Evolutionary conservation across 345 rosid species (phyloP), one percentile per base, ranked within the genome.

Genomic region (Salix suchowensis): DNA sequence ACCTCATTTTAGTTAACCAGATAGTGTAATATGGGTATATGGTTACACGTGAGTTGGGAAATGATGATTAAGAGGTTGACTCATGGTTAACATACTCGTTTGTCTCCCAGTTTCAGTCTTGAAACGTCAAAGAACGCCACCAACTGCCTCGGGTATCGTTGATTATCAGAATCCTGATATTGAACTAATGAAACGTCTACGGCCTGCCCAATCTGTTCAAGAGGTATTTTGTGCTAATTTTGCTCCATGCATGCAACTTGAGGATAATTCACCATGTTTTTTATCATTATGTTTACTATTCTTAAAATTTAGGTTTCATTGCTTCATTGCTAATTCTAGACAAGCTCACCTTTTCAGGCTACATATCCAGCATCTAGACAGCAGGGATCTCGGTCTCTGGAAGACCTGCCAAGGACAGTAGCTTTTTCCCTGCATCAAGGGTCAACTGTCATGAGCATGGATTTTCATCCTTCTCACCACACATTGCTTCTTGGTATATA

Each of bases 141-240:
- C 93, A 79, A 70, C 92, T 42, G 80, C 81, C 37, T 85, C 94
- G 1, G 88, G 89, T 52, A 85, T 92, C 84, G 87, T 89, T 83
- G 98, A 95, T 82, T 96, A 93, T 84, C 99, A 88, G 77, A 87
- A 68, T 81, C 77, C 91, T 50, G 98, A 96, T 24, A 97, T 88
- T 70, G 99, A 93, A 74, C 88, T 90, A 74, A 87, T 91, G 90
- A 93, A 92, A 85, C 91, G 99, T 42, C 81, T 92, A 21, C 89
- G 97, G 76, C 85, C 97, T 81, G 79, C 89, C 30, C 94, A 88
- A 77, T 89, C 92, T 66, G 82, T 89, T 48, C 97, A 92, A 85
- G 97, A 92, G 94, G 97, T 92, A 83, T 82, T 40, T 48, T 50
- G 62, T 19, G 30, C 72, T 65, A 34, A 21, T 61, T 40, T 48